A percentile compares a stretch with the other conserved stretches of the same genome.
Evolutionary conservation across 805 yeast genomes (phyloP).

Genomic region (Sugiyamaella marilandica): DNA sequence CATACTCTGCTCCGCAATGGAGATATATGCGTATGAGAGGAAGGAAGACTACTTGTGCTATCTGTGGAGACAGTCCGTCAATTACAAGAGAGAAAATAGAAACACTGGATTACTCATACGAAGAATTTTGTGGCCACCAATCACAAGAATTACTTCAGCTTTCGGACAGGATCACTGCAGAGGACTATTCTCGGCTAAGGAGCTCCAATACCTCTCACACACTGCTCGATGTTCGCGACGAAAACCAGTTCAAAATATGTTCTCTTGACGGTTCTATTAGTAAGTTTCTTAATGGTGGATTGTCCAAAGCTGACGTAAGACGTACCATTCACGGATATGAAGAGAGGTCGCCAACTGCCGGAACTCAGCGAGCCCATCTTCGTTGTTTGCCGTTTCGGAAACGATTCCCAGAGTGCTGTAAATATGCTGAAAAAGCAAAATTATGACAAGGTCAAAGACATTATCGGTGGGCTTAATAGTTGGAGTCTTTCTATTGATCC

Average conservation of each 20-base stretch:
- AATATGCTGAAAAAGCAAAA: conserved; percentile 48
- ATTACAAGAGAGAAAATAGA: conserved; percentile 47
- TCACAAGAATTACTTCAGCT: conserved; percentile 43
- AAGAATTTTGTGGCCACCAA: conserved; percentile 66
- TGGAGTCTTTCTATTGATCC: conserved; percentile 64
- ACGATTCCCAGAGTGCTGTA: conserved; percentile 82
- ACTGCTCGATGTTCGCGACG: conserved; percentile 75
- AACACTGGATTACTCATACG: conserved; percentile 53
- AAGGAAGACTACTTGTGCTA: conserved; percentile 52
- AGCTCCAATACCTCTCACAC: conserved; percentile 22
- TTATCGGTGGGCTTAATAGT: conserved; percentile 69
- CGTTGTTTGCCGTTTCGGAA: conserved; percentile 82
- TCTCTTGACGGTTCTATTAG: conserved; percentile 52
- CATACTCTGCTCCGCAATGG: conserved; percentile 46
- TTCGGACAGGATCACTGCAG: conserved; percentile 45
- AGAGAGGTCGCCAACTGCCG: conserved; percentile 29
- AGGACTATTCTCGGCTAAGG: background rate
- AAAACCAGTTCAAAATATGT: conserved; percentile 67
- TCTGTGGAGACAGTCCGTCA: conserved; percentile 54
- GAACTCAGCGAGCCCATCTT: conserved; percentile 36
- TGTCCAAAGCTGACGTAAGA: conserved; percentile 22
- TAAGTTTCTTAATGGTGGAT: background rate
- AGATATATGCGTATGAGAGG: conserved; percentile 78
- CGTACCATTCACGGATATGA: conserved; percentile 54
- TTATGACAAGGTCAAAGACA: conserved; percentile 51